Evolutionary conservation across 176 grass and related monocot genomes (phyloP).

Genomic region (Bolboschoenus planiculmis): DNA sequence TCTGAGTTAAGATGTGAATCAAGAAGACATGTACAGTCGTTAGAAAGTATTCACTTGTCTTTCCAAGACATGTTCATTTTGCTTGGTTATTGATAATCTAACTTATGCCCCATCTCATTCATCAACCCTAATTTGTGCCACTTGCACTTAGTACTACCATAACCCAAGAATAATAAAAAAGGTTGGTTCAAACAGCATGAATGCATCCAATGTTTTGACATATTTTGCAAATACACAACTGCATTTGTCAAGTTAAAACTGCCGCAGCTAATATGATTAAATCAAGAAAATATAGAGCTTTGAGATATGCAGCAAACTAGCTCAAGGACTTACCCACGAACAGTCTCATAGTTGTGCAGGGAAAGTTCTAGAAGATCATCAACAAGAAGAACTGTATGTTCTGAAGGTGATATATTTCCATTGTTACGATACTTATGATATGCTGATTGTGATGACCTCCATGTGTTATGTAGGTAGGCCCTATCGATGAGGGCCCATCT

Average conservation of each 20-base stretch:
- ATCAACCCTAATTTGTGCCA: neutral
- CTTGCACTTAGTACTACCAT: neutral
- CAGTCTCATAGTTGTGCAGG: slow-evolving; percentile 92
- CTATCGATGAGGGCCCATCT: slow-evolving; percentile 94
- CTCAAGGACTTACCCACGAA: slow-evolving; percentile 58
- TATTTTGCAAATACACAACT: neutral
- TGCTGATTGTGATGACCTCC: slow-evolving; percentile 85
- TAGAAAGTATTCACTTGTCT: neutral
- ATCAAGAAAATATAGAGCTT: neutral
- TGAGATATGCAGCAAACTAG: neutral
- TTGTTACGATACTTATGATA: slow-evolving; percentile 82
- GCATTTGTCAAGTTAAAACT: neutral
- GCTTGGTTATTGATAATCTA: neutral
- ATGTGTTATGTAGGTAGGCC: slow-evolving; percentile 78
- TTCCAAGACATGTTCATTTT: neutral
- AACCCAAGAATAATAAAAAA: neutral
- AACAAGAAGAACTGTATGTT: slow-evolving; percentile 57
- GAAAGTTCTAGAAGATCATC: slow-evolving; percentile 91
- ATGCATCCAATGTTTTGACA: neutral
- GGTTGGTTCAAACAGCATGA: neutral
- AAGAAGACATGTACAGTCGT: neutral
- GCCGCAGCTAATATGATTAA: neutral
- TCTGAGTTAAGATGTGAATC: slow-evolving; percentile 30
- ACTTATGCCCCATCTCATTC: neutral
- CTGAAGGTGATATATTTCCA: slow-evolving; percentile 58